Evolutionary conservation across 768 basidiomycete species (phyloP).

Genomic region (Baorangia bicolor): DNA sequence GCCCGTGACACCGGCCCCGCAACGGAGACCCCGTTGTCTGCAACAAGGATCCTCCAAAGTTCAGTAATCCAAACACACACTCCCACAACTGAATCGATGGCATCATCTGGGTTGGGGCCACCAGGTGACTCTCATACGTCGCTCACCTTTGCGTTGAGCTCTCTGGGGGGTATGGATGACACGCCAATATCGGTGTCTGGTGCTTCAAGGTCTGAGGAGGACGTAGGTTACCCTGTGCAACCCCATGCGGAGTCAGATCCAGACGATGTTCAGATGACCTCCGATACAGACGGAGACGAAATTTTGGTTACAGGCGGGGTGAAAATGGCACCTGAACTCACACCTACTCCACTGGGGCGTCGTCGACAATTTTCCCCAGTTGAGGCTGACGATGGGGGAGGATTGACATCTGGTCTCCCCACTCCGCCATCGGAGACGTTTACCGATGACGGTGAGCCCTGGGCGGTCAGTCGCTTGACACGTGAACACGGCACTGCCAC

Average conservation of each 20-base stretch:
- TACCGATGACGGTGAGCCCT: neutral
- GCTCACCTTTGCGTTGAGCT: neutral
- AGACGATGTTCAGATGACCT: neutral
- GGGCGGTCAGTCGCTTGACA: neutral
- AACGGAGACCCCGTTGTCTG: neutral
- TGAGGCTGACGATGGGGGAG: neutral
- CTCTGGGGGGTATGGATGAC: neutral
- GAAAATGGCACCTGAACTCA: neutral
- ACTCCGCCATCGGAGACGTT: constrained; percentile 3
- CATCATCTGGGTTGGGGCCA: neutral
- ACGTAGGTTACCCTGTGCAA: neutral
- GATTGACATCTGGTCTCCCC: neutral
- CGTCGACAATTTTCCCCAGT: neutral
- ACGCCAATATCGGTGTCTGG: neutral
- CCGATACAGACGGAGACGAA: neutral
- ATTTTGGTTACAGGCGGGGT: neutral
- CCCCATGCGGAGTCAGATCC: neutral
- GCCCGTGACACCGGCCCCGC: too few species aligned
- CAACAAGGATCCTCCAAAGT: neutral
- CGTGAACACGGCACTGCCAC: neutral
- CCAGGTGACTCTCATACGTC: neutral
- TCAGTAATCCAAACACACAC: neutral
- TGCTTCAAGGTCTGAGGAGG: neutral
- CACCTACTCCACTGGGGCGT: too few species aligned
- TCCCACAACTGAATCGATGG: neutral